These are phyloP conservation scores for Somion occarium DNA, from an alignment of 1,284 basidiomycete genomes.

Conservation along the genomic window DNA sequence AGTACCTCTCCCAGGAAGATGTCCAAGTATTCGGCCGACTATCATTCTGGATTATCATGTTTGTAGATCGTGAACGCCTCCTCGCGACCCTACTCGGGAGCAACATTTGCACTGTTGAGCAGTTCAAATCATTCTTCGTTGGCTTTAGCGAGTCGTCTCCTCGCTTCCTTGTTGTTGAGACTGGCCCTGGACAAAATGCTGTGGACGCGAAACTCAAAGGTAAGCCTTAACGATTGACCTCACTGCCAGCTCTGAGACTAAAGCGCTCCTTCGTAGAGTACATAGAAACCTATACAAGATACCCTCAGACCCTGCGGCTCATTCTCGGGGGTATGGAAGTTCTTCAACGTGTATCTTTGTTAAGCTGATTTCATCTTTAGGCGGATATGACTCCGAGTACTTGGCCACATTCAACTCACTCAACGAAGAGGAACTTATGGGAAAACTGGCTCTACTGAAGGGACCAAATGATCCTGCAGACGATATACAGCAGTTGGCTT, in stretches of 20 bases:
- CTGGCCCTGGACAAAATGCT: conserved; percentile 60
- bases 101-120: conserved; percentile 54
- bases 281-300: conserved; percentile 66
- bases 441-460: conserved; percentile 65
- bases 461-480: conserved; percentile 39
- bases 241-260: no score
- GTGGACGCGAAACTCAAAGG: conserved; percentile 73
- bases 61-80: conserved; percentile 58
- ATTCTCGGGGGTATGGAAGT: conserved; percentile 58
- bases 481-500: conserved; percentile 44
- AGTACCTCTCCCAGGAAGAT: conserved; percentile 56
- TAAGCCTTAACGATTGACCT: conserved; percentile 23
- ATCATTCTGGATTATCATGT: conserved; percentile 70
- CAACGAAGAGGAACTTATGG: conserved; percentile 52
- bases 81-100: conserved; percentile 44
- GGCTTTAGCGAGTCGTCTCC: conserved; percentile 71
- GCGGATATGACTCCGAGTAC: conserved; percentile 42
- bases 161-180: conserved; percentile 67
- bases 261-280: conserved; percentile 45
- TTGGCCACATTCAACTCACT: conserved; percentile 31
- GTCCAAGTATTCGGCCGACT: conserved; percentile 52
- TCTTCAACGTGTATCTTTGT: neutral
- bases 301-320: conserved; percentile 70
- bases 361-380: conserved; percentile 14
- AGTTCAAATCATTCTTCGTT: conserved; percentile 61